These are phyloP conservation scores for Zygosaccharomyces rouxii DNA, from an alignment of 805 yeast species.

Conservation along the genomic window DNA sequence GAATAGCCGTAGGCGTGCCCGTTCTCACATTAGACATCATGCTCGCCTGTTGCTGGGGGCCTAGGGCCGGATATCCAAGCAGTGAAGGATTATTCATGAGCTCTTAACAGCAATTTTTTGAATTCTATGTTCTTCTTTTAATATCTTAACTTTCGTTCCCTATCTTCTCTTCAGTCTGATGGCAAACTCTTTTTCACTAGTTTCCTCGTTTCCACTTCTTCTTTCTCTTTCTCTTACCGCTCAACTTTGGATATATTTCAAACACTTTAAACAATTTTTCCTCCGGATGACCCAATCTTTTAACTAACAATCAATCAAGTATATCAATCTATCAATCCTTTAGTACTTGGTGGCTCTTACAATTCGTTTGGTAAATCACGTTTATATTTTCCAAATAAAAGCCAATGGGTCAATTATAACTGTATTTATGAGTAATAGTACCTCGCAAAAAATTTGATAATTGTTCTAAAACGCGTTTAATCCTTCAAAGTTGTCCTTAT, in stretches of 20 bases:
- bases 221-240: slow-evolving; percentile 4
- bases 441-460: neutral
- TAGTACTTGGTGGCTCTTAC: neutral
- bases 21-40: slow-evolving; percentile 13
- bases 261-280: neutral
- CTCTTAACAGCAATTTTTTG: neutral
- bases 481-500: neutral
- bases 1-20: slow-evolving; percentile 14
- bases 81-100: slow-evolving; percentile 29
- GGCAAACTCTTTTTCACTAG: neutral
- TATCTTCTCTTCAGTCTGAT: neutral
- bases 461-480: neutral
- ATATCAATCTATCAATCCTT: neutral
- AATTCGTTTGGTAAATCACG: neutral
- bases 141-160: neutral
- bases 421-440: neutral
- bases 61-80: slow-evolving; percentile 26
- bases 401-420: neutral
- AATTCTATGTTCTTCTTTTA: neutral
- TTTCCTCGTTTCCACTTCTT: slow-evolving; percentile 4
- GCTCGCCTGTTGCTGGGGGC: slow-evolving; percentile 19
- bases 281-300: neutral
- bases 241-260: slow-evolving; percentile 2
- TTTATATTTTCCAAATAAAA: neutral
- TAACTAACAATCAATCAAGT: neutral